A percentile compares a stretch with the other conserved stretches of the same genome.
Evolutionary conservation across 2,329 filamentous ascomycete genomes (phyloP).

Genomic region (Ploettnerulaceae sp.): DNA sequence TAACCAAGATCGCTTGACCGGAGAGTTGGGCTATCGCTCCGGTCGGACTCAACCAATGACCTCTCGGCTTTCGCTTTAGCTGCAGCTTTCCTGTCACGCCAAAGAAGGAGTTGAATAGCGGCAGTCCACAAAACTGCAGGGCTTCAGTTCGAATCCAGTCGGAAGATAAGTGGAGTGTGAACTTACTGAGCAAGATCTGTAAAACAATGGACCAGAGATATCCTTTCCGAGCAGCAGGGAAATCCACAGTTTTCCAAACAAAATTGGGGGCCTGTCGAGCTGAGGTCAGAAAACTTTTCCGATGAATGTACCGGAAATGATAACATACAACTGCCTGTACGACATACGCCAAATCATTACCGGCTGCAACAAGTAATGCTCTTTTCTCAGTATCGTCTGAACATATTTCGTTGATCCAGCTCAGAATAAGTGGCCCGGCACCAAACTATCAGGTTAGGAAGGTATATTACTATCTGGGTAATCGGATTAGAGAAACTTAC

Average conservation of each 20-base stretch:
- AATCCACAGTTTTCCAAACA: slow-evolving; percentile 40
- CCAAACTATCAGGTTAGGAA: slow-evolving; percentile 26
- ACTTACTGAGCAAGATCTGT: slow-evolving; percentile 35
- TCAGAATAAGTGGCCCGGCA: slow-evolving; percentile 38
- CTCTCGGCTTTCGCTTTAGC: no score
- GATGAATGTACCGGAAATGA: neutral
- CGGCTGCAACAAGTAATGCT: slow-evolving; percentile 58
- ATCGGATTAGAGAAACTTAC: slow-evolving; percentile 22
- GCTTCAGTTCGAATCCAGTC: neutral
- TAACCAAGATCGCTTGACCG: no score
- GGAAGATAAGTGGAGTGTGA: neutral
- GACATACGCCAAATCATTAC: slow-evolving; percentile 68
- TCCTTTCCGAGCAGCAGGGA: slow-evolving; percentile 36
- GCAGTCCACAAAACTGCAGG: slow-evolving; percentile 28
- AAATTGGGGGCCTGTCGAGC: slow-evolving; percentile 36
- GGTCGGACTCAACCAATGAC: no score
- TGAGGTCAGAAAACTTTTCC: neutral
- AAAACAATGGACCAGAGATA: slow-evolving; percentile 37
- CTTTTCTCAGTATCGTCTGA: slow-evolving; percentile 57
- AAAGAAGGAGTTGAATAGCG: slow-evolving; percentile 32
- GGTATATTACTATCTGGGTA: neutral
- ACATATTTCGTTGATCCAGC: slow-evolving; percentile 52
- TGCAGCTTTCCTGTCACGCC: slow-evolving; percentile 24
- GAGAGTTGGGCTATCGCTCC: no score
- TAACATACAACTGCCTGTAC: slow-evolving; percentile 48